Base-by-base conservation (phyloP, 2,329 filamentous ascomycete genomes). In the Sporothrix mexicana region DNA sequence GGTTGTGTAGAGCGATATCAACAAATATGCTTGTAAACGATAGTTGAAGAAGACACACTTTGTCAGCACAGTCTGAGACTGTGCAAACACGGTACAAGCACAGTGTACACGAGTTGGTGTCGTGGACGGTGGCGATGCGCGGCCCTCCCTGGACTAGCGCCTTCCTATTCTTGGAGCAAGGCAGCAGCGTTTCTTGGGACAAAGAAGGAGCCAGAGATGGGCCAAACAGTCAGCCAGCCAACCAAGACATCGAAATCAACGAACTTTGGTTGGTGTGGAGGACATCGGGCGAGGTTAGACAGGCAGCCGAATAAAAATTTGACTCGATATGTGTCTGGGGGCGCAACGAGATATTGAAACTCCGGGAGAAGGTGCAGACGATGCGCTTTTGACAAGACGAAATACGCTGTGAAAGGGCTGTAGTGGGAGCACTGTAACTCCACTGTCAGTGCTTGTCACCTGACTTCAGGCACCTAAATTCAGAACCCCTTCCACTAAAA, bases 251-350 rank as follows among this genome's bases (percentile, higher is more conserved):
- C 6, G 15, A 10, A 10, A 41, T 30, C 53, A 3, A 59, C 67
- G 15, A 36, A 49, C 51, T 36, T 25, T 53, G 53, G 51, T 47
- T 41, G 36, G n/a, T 17, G 43, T 49, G 12, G 57, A 59, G 3
- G 30, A 7, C 30, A 36, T 30, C 20, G 10, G 10, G 62, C 36
- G n/a, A 57, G 20, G 15, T 6, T 43, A 45, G 59, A 47, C 43
- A 70, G 69, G 69, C 69, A 70, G 55, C 69, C 69, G 55, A 70
- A 62, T 70, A 62, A 70, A 59, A 62, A 45, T 55, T 12, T 12
- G 53, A 66, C 41, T 66, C 41, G 41, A 47, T 36, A 30, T n/a
- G 53, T 25, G 53, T 9, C 9, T 6, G 13, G 15, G 47, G 36
- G 3, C 64, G 64, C 64, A 36, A 36, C 23, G 45, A 49, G 43